Conservation (phyloP, 1,284 basidiomycete species). For the Ustilago lituana region DNA sequence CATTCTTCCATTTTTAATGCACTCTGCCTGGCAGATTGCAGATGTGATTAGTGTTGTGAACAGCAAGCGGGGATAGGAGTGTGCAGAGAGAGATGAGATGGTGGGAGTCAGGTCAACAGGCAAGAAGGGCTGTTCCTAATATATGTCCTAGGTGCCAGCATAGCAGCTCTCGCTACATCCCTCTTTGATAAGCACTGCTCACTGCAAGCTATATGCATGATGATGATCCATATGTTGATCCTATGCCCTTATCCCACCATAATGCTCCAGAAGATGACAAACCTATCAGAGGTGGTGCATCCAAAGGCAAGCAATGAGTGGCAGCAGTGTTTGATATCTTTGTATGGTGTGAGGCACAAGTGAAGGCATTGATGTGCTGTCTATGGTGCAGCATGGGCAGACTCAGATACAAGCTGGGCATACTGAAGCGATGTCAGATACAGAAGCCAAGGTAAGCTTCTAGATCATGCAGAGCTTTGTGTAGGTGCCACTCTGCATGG, state of each 20-base stretch:
- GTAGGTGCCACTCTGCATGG: not conserved
- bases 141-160: too few relatives aligned
- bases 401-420: conserved; percentile 19
- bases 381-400: conserved; percentile 7
- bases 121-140: not conserved
- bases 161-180: too few relatives aligned
- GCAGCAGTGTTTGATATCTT: too few relatives aligned
- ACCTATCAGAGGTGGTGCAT: too few relatives aligned
- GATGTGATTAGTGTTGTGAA: too few relatives aligned
- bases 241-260: not conserved
- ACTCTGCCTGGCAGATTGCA: too few relatives aligned
- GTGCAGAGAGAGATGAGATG: too few relatives aligned
- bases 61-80: too few relatives aligned
- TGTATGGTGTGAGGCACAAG: conserved; percentile 2
- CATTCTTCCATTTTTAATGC: too few relatives aligned
- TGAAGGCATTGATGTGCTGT: conserved; percentile 18
- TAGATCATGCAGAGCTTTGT: not conserved
- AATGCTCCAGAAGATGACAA: too few relatives aligned
- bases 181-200: not conserved
- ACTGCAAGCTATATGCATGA: not conserved
- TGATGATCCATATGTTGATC: conserved; percentile 16
- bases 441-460: conserved; percentile 1
- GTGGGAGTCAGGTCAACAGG: not conserved
- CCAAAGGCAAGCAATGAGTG: too few relatives aligned
- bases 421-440: conserved; percentile 16